Evolutionary conservation across 2,329 filamentous ascomycete species (phyloP), one percentile per base, ranked within the genome.

Genomic region (Zarea fungicola): DNA sequence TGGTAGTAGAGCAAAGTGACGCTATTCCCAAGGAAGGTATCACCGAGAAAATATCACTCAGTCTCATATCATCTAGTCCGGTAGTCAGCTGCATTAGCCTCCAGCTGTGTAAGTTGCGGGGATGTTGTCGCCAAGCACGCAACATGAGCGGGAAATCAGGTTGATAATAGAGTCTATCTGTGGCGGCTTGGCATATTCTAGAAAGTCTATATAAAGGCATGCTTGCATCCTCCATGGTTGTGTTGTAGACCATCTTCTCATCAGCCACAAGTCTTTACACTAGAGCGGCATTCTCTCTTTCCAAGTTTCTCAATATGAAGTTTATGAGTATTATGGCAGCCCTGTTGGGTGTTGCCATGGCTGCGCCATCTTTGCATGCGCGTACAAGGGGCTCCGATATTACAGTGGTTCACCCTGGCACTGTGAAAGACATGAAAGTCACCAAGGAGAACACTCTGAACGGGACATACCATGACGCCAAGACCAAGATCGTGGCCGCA

Each of bases 371-470:
- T 34, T 9, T 36, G 14, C 3, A 42, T 48, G 14, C 18, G 35
- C 16, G 8, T 44, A 31, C 25, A 39, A 21, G 32, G 60, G 43
- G 35, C 26, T n/a, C 41, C 14, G 46, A 42, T 6, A 66, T 66
- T 39, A 67, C 66, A 11, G 54, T 62, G 22, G 65, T 56, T 1
- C 52, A 49, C 3, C 64, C 69, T 0, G 66, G 68, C 19, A 54
- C 40, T 6, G 48, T 59, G 11, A 47, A 62, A 4, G 56, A 70
- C 11, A 53, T 73, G 5, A 48, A 67, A 18, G 58, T 73, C 22
- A 67, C 64, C 19, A 56, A 64, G 9, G 52, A 65, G 4, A 71
- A 73, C 49, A 66, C 67, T 1, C 54, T 74, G 32, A 70, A 72
- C 49, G 62, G 66, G 8, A 68, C 70, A 13, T 54, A 60, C n/a